phyloP scores from a whole-genome alignment of 345 rosid genomes.

The rapeseed (Brassica napus) region Da-Ae NC_063450.1:52768001-52768500 shows the following conservation, averaged over 20 bases:
- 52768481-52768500: conserved; percentile 71
- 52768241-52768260: conserved; percentile 88
- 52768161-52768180: neutral
- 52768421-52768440: conserved; percentile 23
- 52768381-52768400: neutral
- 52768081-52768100: conserved; percentile 91
- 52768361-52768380: neutral
- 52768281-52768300: conserved; percentile 83
- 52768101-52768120: conserved; percentile 97
- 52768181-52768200: neutral
- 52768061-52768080: conserved; percentile 91
- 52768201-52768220: neutral
- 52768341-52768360: conserved; percentile 79
- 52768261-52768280: conserved; percentile 93
- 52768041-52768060: conserved; percentile 84
- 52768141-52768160: conserved; percentile 11
- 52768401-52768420: neutral
- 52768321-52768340: conserved; percentile 68
- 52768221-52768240: conserved; percentile 55
- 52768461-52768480: conserved; percentile 95
- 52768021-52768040: conserved; percentile 84
- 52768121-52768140: conserved; percentile 47
- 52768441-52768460: conserved; percentile 98
- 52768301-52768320: conserved; percentile 82
- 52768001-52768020: conserved; percentile 86